Evolutionary conservation across 176 grass and related monocot genomes (phyloP).

Genomic region (Elymus sibiricus): DNA sequence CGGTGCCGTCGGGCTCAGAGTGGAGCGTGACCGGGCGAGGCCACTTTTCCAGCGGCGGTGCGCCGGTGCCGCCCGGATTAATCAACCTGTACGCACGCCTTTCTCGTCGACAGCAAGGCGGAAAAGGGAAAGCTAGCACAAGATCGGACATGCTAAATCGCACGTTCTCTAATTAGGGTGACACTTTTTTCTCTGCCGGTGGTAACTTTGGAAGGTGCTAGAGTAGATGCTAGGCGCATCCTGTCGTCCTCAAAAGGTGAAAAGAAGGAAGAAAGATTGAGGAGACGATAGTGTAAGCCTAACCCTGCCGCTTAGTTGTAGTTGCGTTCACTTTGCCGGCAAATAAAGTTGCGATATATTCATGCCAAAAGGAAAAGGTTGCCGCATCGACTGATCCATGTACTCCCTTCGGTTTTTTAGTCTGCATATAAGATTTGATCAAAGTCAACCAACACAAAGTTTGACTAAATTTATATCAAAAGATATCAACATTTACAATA

Average conservation of each 20-base stretch:
- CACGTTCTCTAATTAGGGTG: neutral
- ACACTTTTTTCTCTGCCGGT: neutral
- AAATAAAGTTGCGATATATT: neutral
- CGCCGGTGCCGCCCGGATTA: neutral
- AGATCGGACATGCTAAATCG: neutral
- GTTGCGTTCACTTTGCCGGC: neutral
- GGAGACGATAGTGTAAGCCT: neutral
- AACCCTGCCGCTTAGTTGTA: neutral
- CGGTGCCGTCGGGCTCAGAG: neutral
- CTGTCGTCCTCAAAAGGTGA: neutral
- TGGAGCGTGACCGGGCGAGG: neutral
- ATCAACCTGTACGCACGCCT: neutral
- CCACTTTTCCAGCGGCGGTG: neutral
- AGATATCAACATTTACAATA: too few relatives aligned
- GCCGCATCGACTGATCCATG: neutral
- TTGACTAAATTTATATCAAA: too few relatives aligned
- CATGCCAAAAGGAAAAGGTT: neutral
- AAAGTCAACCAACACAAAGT: too few relatives aligned
- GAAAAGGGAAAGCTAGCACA: too few relatives aligned
- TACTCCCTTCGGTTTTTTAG: too few relatives aligned
- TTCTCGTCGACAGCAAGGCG: too few relatives aligned
- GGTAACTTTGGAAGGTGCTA: neutral
- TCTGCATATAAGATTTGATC: too few relatives aligned
- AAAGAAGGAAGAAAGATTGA: neutral
- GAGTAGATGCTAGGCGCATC: neutral